Evolutionary conservation across 306 rosid genomes (phyloP).

Genomic region (Prunus kanzakura): DNA sequence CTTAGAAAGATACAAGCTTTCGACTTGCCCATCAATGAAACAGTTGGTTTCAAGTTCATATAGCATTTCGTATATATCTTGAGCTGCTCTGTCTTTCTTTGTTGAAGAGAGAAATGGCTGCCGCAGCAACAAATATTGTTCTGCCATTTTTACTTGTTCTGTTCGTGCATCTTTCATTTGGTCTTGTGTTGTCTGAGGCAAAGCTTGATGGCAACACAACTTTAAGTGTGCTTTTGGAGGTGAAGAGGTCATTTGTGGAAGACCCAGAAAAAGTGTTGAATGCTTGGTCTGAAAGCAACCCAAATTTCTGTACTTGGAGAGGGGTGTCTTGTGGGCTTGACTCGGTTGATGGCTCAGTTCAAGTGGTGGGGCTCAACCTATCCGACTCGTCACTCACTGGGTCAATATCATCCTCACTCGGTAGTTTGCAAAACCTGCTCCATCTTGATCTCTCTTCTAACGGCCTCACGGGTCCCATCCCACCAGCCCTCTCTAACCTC

Average conservation of each 20-base stretch:
- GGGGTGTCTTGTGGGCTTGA: conserved; percentile 60
- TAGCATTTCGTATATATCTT: not conserved
- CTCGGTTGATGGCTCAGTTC: conserved; percentile 38
- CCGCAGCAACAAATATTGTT: not conserved
- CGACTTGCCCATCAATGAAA: not conserved
- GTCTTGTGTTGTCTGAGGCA: conserved; percentile 24
- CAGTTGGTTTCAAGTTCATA: not conserved
- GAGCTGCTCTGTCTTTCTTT: not conserved
- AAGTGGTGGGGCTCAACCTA: conserved; percentile 67
- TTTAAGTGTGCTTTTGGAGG: conserved; percentile 64
- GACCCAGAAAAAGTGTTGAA: conserved; percentile 63
- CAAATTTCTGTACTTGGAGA: conserved; percentile 69
- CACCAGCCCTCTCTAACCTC: conserved; percentile 65
- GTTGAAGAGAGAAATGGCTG: not conserved
- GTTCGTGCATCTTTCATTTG: conserved; percentile 23
- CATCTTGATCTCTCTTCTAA: conserved; percentile 80
- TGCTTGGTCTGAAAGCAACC: conserved; percentile 60
- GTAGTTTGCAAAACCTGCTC: conserved; percentile 55
- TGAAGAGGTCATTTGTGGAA: conserved; percentile 50
- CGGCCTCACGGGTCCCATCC: conserved; percentile 74
- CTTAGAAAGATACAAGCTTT: not conserved
- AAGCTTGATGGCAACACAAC: conserved; percentile 35
- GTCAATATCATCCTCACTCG: conserved; percentile 60
- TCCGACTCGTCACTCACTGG: conserved; percentile 84
- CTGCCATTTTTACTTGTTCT: conserved; percentile 20